Evolutionary conservation across 805 yeast genomes (phyloP).

Genomic region (Hanseniaspora singularis): DNA sequence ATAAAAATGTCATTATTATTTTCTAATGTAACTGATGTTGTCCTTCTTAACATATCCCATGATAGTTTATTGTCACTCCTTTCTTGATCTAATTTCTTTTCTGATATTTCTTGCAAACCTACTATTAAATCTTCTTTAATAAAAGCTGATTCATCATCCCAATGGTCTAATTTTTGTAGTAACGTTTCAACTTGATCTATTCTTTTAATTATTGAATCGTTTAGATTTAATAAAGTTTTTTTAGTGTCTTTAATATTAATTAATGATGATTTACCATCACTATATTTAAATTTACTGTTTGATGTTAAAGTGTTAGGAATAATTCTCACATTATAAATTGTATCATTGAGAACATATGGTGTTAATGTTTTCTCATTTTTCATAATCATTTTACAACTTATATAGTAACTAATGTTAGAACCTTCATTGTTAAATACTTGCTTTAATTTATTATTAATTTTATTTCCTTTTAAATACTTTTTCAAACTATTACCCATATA

Average conservation of each 20-base stretch:
- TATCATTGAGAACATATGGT: conserved; percentile 20
- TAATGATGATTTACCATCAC: conserved; percentile 11
- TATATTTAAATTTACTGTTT: conserved; percentile 10
- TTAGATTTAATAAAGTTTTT: background rate
- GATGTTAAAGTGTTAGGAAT: conserved; percentile 23
- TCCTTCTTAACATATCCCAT: conserved; percentile 3
- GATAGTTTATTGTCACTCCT: background rate
- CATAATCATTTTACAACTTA: conserved; percentile 19
- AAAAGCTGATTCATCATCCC: conserved; percentile 4
- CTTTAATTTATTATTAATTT: conserved; percentile 17
- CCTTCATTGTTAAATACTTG: conserved; percentile 4
- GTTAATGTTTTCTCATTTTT: conserved; percentile 13
- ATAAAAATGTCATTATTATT: no score
- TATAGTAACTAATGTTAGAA: conserved; percentile 1
- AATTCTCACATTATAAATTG: conserved; percentile 22
- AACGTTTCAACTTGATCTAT: conserved; percentile 8
- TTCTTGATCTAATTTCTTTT: conserved; percentile 2
- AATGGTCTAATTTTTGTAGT: conserved; percentile 11
- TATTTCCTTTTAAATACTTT: conserved; percentile 19
- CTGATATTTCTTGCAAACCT: background rate
- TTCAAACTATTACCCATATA: background rate
- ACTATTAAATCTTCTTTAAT: conserved; percentile 1
- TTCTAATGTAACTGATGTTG: background rate
- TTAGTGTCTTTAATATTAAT: background rate
- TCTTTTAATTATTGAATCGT: background rate